Conservation (phyloP, 2,329 filamentous ascomycete species). For the Plenodomus lindquistii region DNA sequence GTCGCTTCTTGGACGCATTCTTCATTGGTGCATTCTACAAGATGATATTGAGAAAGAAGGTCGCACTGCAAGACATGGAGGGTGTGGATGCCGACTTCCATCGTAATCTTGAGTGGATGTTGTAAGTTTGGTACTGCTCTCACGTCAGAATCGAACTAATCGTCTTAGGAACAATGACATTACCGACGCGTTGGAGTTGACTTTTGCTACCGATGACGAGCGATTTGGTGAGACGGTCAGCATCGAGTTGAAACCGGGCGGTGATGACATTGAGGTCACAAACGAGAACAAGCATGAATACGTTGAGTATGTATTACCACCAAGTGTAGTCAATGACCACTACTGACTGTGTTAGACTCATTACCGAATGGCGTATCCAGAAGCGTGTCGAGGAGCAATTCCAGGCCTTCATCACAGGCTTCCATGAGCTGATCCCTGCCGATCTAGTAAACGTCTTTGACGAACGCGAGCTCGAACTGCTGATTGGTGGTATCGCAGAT, state of each 20-base stretch:
- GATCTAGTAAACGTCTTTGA: conserved; percentile 99
- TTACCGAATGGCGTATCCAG: conserved; percentile 99
- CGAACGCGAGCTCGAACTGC: conserved; percentile 91
- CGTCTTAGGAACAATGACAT: conserved; percentile 81
- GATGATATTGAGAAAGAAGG: conserved; percentile 95
- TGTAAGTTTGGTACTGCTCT: conserved; percentile 53
- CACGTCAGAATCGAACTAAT: conserved; percentile 5
- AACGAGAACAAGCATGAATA: conserved; percentile 99
- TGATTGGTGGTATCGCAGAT: conserved; percentile 99
- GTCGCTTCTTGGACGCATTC: conserved; percentile 96
- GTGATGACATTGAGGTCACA: conserved; percentile 90
- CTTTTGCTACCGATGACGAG: conserved; percentile 96
- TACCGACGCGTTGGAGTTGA: conserved; percentile 89
- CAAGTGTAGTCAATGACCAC: background rate
- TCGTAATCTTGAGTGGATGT: conserved; percentile 92
- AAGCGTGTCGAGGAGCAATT: conserved; percentile 99
- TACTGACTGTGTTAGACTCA: conserved; percentile 60
- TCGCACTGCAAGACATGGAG: conserved; percentile 93
- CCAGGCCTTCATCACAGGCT: conserved; percentile 94
- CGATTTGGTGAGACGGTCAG: conserved; percentile 93
- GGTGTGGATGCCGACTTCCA: conserved; percentile 98
- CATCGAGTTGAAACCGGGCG: conserved; percentile 89
- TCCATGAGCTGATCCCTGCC: conserved; percentile 94
- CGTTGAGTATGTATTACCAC: conserved; percentile 70
- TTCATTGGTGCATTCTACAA: conserved; percentile 99